Evolutionary conservation across 73 alveolate species (phyloP).

Genomic region (Paramecium sonneborni): DNA sequence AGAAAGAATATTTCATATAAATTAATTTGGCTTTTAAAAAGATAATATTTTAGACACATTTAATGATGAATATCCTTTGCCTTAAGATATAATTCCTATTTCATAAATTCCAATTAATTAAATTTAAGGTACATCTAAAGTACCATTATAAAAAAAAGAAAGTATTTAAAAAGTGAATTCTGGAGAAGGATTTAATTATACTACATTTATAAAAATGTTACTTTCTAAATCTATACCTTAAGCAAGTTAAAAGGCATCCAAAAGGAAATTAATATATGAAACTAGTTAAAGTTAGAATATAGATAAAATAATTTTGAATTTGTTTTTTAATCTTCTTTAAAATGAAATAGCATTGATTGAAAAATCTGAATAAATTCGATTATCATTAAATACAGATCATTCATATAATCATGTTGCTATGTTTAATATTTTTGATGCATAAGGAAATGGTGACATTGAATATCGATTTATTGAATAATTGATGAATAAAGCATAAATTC

Average conservation of each 20-base stretch:
- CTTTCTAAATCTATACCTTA: constrained; percentile 2
- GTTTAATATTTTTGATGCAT: neutral
- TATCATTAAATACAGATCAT: neutral
- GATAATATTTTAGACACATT: neutral
- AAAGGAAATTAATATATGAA: constrained; percentile 36
- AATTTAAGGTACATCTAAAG: neutral
- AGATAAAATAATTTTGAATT: neutral
- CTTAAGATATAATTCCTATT: neutral
- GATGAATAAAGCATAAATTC: constrained; percentile 17
- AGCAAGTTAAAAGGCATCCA: neutral
- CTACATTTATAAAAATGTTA: constrained; percentile 2
- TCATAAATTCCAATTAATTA: neutral
- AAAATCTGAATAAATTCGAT: neutral
- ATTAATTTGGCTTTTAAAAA: neutral
- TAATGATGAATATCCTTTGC: constrained; percentile 11
- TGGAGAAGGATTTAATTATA: constrained; percentile 43
- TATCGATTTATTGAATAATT: neutral
- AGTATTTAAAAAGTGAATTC: neutral
- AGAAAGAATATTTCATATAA: neutral
- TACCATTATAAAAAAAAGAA: neutral
- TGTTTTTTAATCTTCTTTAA: neutral
- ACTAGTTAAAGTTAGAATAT: neutral
- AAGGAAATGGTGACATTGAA: constrained; percentile 3
- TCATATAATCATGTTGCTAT: neutral
- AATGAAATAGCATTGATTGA: neutral